These are phyloP conservation scores for Pseudonitzschia multistriata DNA, from an alignment of 108 stramenopile species.

Conservation along the genomic window DNA sequence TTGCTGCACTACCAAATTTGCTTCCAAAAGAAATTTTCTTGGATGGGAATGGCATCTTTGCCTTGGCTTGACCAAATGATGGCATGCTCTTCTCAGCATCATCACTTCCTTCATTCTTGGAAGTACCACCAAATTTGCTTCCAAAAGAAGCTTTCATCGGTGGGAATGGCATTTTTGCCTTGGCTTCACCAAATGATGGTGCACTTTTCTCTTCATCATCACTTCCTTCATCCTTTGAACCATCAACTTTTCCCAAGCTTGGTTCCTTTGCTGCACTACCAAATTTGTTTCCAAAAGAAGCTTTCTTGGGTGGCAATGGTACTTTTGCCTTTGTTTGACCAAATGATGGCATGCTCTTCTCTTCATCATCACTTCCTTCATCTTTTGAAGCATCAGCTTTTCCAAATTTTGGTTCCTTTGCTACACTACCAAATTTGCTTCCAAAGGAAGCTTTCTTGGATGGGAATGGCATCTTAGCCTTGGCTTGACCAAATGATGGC, in stretches of 20 bases:
- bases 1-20: too few species aligned
- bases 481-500: background rate
- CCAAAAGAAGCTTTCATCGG: background rate
- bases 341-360: background rate
- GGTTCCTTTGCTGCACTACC: too few species aligned
- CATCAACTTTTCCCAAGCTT: background rate
- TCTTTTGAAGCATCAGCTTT: background rate
- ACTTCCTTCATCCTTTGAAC: background rate
- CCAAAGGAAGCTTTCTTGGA: background rate
- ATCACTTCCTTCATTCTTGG: too few species aligned
- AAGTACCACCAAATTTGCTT: background rate
- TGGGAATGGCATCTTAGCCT: background rate
- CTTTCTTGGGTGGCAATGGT: constrained; percentile 6
- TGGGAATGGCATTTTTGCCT: background rate
- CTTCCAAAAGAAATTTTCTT: too few species aligned
- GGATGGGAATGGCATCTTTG: constrained; percentile 3
- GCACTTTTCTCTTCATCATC: background rate
- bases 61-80: background rate
- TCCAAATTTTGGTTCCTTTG: background rate
- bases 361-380: background rate
- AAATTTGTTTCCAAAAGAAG: background rate
- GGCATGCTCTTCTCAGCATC: background rate
- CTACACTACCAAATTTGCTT: too few species aligned
- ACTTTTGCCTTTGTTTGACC: background rate
- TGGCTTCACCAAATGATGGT: background rate